Evolutionary conservation across 352 stramenopile species (phyloP), one percentile per base, ranked within the genome.

Genomic region (Pythium dissotocum): DNA sequence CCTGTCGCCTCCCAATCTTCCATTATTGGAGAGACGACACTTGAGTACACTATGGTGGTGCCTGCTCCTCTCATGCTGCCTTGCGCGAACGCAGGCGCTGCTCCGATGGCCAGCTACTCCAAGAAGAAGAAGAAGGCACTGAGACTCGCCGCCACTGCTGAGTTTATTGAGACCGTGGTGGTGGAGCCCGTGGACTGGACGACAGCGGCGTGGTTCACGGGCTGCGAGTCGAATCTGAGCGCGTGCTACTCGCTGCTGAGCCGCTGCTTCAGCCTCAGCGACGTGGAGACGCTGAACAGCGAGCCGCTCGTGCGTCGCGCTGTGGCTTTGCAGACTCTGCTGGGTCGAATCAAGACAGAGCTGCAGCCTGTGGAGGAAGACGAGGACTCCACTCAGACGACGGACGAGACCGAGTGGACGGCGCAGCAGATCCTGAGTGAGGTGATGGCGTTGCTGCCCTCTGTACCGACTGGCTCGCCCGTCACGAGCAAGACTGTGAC

Each of bases 181-280:
- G 44, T 60, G 36, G 38, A 79, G 10, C 56, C 30, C 1, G 48
- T 60, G 40, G 33, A 79, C 56, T 90, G 74, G 58, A 61, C 52
- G 18, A 75, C 83, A 9, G 61, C 78, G 1, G 26, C 62, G 64
- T 91, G 82, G 82, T 91, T 82, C 52, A 60, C 58, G 33, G 76
- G 64, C 10, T 76, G 77, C 46, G 56, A 74, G 0, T 73, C 80
- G 0, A 75, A 90, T n/a, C 44, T 92, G 49, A 51, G 53, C 42
- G 82, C 85, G 58, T 71, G 71, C 14, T 75, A 92, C 61, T 89
- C 77, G 82, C 69, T 92, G 13, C 73, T 92, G 33, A 76, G 72
- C 4, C 84, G 82, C 40, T 87, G 78, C 55, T 77, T 76, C 28
- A 73, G 75, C 14, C 64, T 80, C 10, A 76, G 68, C 5, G 80